Percentiles rank a stretch among this genome's conserved stretches.
phyloP scores from a whole-genome alignment of 192 early-diverging fungal genomes.

The Backusella morwellensis region DNA sequence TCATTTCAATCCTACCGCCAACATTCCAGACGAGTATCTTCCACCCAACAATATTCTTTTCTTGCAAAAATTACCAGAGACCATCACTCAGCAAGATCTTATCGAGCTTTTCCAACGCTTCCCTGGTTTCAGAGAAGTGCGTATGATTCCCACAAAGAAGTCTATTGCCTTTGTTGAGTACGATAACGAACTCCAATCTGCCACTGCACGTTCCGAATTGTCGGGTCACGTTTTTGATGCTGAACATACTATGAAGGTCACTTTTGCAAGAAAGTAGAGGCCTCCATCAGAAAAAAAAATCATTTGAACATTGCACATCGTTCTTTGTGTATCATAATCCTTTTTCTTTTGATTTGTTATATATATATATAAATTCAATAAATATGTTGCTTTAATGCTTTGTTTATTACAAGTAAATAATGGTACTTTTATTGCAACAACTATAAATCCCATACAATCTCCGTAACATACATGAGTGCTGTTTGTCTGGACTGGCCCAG shows the following conservation, averaged over 20 bases:
- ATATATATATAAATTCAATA: background rate
- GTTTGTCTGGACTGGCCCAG: conserved; percentile 57
- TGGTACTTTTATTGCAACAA: background rate
- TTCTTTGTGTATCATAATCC: conserved; percentile 19
- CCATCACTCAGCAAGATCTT: conserved; percentile 62
- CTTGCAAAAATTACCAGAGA: conserved; percentile 81
- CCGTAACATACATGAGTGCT: conserved; percentile 63
- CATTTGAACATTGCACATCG: background rate
- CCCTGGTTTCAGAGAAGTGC: conserved; percentile 94
- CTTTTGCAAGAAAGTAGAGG: conserved; percentile 75
- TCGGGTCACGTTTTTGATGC: conserved; percentile 60
- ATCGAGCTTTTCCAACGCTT: conserved; percentile 70
- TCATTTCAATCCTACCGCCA: conserved; percentile 15
- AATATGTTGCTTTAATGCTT: background rate
- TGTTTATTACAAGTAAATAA: background rate
- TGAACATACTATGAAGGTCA: conserved; percentile 77
- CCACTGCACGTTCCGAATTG: conserved; percentile 73
- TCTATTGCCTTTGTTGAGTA: conserved; percentile 98
- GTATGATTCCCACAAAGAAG: conserved; percentile 86
- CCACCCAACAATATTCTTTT: conserved; percentile 95
- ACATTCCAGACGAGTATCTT: conserved; percentile 70
- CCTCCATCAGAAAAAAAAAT: background rate
- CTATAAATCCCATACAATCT: conserved; percentile 38
- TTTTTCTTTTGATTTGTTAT: background rate
- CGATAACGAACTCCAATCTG: conserved; percentile 78